Evolutionary conservation across 352 stramenopile genomes (phyloP).

Genomic region (Phytophthora tubulina): DNA sequence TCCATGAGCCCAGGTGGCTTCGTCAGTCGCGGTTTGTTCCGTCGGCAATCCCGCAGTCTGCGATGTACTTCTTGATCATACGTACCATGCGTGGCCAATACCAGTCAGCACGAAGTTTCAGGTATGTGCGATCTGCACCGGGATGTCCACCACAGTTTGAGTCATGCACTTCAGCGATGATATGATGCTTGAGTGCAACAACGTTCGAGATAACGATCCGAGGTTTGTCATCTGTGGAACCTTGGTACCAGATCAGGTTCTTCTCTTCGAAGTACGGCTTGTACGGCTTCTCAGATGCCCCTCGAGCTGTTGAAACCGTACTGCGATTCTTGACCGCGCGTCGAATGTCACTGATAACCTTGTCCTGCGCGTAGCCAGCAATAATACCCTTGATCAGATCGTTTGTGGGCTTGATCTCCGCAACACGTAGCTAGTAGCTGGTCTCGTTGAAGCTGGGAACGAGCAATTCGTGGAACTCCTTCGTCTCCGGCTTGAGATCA

Average conservation of each 20-base stretch:
- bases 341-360: constrained; percentile 12
- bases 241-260: not conserved
- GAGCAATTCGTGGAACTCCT: constrained; percentile 24
- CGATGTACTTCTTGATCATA: constrained; percentile 13
- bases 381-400: constrained; percentile 12
- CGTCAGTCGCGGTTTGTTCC: constrained; percentile 10
- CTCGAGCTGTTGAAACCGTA: not conserved
- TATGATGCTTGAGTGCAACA: too few species aligned
- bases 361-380: constrained; percentile 10
- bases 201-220: too few species aligned
- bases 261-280: constrained; percentile 14
- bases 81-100: not conserved
- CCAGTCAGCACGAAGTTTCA: too few species aligned
- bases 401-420: not conserved
- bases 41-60: constrained; percentile 7
- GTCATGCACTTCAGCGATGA: too few species aligned
- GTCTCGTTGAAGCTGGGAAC: constrained; percentile 26
- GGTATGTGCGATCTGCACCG: too few species aligned
- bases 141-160: too few species aligned
- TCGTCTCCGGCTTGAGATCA: constrained; percentile 11
- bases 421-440: constrained; percentile 13
- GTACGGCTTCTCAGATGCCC: constrained; percentile 6
- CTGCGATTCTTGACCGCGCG: constrained; percentile 4
- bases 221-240: too few species aligned
- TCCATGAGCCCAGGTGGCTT: constrained; percentile 19